Conservation (phyloP, 2,329 filamentous ascomycete species). For the Sphaceloma murrayae region DNA sequence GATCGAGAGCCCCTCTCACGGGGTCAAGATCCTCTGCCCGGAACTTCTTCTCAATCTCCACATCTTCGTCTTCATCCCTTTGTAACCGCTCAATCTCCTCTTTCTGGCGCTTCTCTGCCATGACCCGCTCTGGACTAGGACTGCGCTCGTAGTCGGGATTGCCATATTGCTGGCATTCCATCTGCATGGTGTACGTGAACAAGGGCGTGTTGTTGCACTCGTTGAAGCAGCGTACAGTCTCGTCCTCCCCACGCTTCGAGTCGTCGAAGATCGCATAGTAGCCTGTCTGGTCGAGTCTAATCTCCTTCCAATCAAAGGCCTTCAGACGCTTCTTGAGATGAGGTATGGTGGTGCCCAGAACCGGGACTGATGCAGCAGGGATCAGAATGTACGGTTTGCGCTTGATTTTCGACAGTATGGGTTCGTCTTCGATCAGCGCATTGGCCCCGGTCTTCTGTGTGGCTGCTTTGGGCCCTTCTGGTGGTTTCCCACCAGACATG, state of each 20-base stretch:
- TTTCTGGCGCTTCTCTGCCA: constrained; percentile 44
- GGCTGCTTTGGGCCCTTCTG: constrained; percentile 32
- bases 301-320: constrained; percentile 68
- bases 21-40: constrained; percentile 83
- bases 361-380: constrained; percentile 74
- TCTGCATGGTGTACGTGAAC: constrained; percentile 87
- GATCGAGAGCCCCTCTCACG: constrained; percentile 70
- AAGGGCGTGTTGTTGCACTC: constrained; percentile 71
- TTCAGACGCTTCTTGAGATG: constrained; percentile 88
- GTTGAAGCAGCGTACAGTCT: constrained; percentile 70
- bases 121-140: constrained; percentile 42
- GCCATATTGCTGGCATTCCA: constrained; percentile 68
- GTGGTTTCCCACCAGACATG: constrained; percentile 31
- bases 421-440: constrained; percentile 54
- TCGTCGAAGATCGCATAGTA: constrained; percentile 91
- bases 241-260: constrained; percentile 62
- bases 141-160: constrained; percentile 53
- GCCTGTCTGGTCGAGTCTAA: constrained; percentile 73
- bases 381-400: constrained; percentile 86
- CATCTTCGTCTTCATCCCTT: constrained; percentile 67
- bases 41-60: constrained; percentile 83
- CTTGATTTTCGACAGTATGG: constrained; percentile 59
- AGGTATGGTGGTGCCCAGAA: constrained; percentile 71
- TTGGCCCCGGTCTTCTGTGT: constrained; percentile 37
- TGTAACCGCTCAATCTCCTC: constrained; percentile 58